Conservation (phyloP, 2,329 filamentous ascomycete genomes). For the Westerdykella ornata region DNA sequence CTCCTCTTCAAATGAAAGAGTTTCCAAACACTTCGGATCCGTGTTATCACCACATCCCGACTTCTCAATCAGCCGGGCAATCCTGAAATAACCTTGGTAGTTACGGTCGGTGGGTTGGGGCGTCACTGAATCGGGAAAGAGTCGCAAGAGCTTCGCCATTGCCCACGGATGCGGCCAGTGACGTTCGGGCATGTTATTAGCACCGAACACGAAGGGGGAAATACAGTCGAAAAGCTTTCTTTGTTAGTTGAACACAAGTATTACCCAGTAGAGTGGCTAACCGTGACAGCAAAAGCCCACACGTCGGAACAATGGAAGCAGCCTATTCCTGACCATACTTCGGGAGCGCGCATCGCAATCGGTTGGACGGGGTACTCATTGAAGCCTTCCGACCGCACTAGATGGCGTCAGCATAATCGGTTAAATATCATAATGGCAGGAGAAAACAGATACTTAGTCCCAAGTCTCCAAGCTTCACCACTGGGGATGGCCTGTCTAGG, state of each 20-base stretch:
- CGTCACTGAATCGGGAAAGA: conserved; percentile 4
- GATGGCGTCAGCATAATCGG: not conserved
- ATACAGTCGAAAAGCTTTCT: conserved; percentile 6
- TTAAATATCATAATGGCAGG: not conserved
- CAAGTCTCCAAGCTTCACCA: conserved; percentile 3
- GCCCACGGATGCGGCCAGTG: conserved; percentile 5
- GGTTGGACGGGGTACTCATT: conserved; percentile 3
- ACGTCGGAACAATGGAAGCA: conserved; percentile 5
- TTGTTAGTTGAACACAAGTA: conserved; percentile 1
- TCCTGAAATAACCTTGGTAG: conserved; percentile 3
- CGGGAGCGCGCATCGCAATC: conserved; percentile 4
- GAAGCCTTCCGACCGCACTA: conserved; percentile 1
- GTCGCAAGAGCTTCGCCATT: conserved; percentile 5
- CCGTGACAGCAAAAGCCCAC: conserved; percentile 5
- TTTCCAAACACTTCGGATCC: conserved; percentile 1
- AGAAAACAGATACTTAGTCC: not conserved
- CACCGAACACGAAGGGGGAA: conserved; percentile 1
- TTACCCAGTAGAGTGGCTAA: not conserved
- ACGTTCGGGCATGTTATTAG: conserved; percentile 1
- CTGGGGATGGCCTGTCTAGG: conserved; percentile 1
- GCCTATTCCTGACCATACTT: conserved; percentile 4
- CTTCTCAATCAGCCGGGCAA: conserved; percentile 1
- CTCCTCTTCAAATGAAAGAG: conserved; percentile 1
- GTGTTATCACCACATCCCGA: conserved; percentile 1
- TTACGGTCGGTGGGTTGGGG: conserved; percentile 3